phyloP scores from a whole-genome alignment of 306 rosid genomes.

The Pueraria montana region DNA sequence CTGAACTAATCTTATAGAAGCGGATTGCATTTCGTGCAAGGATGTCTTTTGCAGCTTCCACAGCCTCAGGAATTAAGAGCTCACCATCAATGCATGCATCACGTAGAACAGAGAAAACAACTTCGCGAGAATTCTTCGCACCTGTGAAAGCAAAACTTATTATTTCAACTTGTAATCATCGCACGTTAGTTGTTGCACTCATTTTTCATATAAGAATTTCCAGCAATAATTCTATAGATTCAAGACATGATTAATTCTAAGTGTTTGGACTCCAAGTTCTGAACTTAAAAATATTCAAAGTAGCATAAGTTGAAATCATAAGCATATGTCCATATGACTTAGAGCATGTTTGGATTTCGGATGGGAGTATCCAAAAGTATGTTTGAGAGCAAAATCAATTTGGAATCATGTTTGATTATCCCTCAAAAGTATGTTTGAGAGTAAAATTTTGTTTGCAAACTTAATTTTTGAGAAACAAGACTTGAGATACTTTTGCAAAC shows the following conservation, averaged over 20 bases:
- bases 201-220: conserved; percentile 13
- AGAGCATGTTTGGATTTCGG: too few relatives aligned
- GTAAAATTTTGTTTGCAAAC: too few relatives aligned
- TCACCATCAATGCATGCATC: conserved; percentile 87
- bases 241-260: not conserved
- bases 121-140: conserved; percentile 82
- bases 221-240: not conserved
- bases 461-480: too few relatives aligned
- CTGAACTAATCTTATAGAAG: conserved; percentile 56
- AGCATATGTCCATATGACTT: not conserved
- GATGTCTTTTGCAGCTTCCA: conserved; percentile 82
- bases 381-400: too few relatives aligned
- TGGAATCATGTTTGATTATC: too few relatives aligned
- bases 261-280: not conserved
- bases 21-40: conserved; percentile 72
- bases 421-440: too few relatives aligned
- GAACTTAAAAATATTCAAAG: not conserved
- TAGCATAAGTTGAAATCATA: not conserved
- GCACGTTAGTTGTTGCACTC: not conserved
- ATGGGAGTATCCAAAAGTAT: too few relatives aligned
- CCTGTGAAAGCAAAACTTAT: conserved; percentile 62
- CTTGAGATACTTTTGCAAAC: too few relatives aligned
- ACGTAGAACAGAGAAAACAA: conserved; percentile 72
- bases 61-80: conserved; percentile 76
- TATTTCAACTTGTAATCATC: conserved; percentile 10